Conservation (phyloP, 2,329 filamentous ascomycete genomes). For the Pestalotiopsis sp. region DNA sequence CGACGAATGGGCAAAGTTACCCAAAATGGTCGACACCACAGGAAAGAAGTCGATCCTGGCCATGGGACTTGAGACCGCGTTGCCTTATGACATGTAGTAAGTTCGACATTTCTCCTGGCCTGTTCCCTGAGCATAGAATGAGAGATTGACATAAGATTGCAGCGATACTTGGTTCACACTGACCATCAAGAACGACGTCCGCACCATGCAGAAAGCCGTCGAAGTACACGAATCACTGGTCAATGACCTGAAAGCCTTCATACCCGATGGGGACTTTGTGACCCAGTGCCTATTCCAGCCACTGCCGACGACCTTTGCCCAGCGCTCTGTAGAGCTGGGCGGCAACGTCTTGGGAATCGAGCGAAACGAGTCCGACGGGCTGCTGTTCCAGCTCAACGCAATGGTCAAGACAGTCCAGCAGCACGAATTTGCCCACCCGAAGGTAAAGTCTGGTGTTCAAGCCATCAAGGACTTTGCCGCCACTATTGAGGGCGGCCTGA, state of each 20-base stretch:
- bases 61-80: constrained; percentile 22
- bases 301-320: constrained; percentile 19
- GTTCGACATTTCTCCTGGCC: neutral
- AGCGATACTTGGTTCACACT: no score
- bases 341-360: constrained; percentile 28
- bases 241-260: constrained; percentile 5
- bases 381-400: constrained; percentile 20
- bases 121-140: no score
- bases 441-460: constrained; percentile 18
- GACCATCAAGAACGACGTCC: no score
- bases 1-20: constrained; percentile 19
- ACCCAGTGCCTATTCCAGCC: constrained; percentile 28
- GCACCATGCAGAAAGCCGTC: neutral
- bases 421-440: constrained; percentile 18
- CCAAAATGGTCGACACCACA: constrained; percentile 17
- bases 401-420: constrained; percentile 22
- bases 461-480: constrained; percentile 21
- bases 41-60: constrained; percentile 22
- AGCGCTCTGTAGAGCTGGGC: constrained; percentile 17
- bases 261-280: constrained; percentile 15
- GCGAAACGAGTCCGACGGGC: constrained; percentile 17
- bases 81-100: constrained; percentile 16
- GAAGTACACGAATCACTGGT: constrained; percentile 7
- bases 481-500: constrained; percentile 15
- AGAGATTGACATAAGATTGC: neutral